Base-by-base conservation (phyloP, 352 stramenopile species). In the Globisporangium ultimum region DNA sequence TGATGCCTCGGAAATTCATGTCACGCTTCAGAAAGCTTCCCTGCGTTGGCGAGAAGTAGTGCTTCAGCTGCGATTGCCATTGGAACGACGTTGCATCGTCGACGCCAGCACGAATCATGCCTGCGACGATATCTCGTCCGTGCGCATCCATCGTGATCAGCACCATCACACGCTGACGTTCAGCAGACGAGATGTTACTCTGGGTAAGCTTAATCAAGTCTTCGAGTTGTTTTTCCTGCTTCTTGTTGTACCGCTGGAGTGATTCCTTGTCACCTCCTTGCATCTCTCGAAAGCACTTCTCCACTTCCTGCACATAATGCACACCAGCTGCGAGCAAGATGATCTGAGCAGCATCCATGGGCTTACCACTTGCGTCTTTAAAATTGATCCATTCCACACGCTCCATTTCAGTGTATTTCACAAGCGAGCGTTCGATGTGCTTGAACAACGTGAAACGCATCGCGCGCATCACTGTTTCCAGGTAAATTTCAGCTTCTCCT, bases 401-500 rank as follows among this genome's bases (percentile, higher is more conserved):
- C 15, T 86, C 75, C 78, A 97, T 93, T 55, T 93, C 70, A 13
- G 83, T 84, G 76, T 98, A 98, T 1, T 88, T 75, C 38, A 88
- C 78, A 13, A 98, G 67, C 13, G 91, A 98, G 18, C 93, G 83
- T 46, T 96, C 91, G 54, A 98, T 91, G 46, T 97, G 96, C 58
- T 96, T 87, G 66, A 98, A 98, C 36, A 99, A 73, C 8, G 96
- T 98, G 43, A 84, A 66, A 53, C 97, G 96, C 89, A 98, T 97
- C 4, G 87, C 90, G 48, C 96, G 78, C 68, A 98, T 89, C 28
- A 98, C 79, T 0, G 90, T 97, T 70, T 98, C 93, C 53, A 99
- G 85, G 73, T 99, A 99, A 61, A 98, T 97, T 66, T 99, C 97
- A 17, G 97, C 95, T 68, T 99, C 98, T 47, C 96, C 97, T 57